These are phyloP conservation scores for Cytospora leucostoma DNA, from an alignment of 2,329 filamentous ascomycete species.

Conservation along the genomic window DNA sequence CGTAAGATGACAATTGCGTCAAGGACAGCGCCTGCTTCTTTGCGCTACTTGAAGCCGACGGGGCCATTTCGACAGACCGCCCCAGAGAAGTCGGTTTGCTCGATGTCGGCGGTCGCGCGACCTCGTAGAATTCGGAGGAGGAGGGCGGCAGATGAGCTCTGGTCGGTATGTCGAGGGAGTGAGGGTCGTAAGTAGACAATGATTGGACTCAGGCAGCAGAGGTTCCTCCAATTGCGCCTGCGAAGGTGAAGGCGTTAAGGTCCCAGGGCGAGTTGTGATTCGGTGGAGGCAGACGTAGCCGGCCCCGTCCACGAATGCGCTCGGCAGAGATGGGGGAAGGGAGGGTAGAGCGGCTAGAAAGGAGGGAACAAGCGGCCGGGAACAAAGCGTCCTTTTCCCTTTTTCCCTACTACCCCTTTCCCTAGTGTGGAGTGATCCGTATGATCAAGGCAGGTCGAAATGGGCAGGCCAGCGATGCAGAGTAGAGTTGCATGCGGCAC, in stretches of 20 bases:
- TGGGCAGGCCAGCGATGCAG: conserved; percentile 7
- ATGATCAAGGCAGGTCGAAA: conserved; percentile 1
- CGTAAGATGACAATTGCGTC: conserved; percentile 85
- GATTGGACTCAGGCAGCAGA: conserved; percentile 25
- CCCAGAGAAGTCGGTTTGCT: conserved; percentile 40
- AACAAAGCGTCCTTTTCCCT: conserved; percentile 14
- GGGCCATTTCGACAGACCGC: conserved; percentile 10
- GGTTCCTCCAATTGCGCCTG: conserved; percentile 25
- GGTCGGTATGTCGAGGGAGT: background rate
- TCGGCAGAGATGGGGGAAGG: conserved; percentile 5
- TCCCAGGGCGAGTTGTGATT: conserved; percentile 2
- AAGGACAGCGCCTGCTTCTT: conserved; percentile 79
- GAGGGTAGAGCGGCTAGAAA: background rate
- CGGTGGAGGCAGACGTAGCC: conserved; percentile 10
- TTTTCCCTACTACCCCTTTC: conserved; percentile 6
- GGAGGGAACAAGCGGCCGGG: conserved; percentile 9
- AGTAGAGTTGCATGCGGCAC: background rate
- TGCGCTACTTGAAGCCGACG: conserved; percentile 38
- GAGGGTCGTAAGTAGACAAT: conserved; percentile 18
- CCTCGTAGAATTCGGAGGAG: conserved; percentile 2
- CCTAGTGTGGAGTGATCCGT: conserved; percentile 13
- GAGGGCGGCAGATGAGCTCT: background rate
- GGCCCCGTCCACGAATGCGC: conserved; percentile 14
- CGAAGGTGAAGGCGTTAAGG: conserved; percentile 5
- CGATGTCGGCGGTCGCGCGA: conserved; percentile 17